Evolutionary conservation across 1,284 basidiomycete species (phyloP), one percentile per base, ranked within the genome.

Genomic region (Moesziomyces parantarcticus): DNA sequence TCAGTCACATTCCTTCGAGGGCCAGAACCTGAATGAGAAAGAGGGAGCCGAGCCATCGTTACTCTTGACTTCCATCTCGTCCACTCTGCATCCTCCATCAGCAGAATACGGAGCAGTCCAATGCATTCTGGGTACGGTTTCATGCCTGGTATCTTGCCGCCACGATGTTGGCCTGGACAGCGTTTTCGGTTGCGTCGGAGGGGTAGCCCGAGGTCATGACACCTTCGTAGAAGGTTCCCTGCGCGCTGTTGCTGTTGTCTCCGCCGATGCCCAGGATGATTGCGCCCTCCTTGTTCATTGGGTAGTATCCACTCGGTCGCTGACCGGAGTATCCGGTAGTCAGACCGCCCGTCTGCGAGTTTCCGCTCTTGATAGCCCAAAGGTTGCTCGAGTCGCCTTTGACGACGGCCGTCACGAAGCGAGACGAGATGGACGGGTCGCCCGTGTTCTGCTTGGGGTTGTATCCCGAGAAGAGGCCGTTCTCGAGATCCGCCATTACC

Each of bases 181-280:
- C 53, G 20, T 60, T 48, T 23, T 67, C 64, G 2, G 54, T 61
- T 1, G 41, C 47, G 16, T 67, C 64, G 4, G 39, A 39, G 2
- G 64, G 64, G 23, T 61, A 67, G 4, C 64, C 64, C 3, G 32
- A 29, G 3, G 64, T 67, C 50, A 67, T 53, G 21, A 58, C 58
- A 29, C 58, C 64, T 26, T 67, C 64, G 46, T 67, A 67, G 47
- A 67, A 67, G 4, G 64, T 67, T 0, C 58, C 64, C 32, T 61
- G 54, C 3, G 25, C 64, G 13, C 50, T 46, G 54, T 67, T 50
- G 22, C 54, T 58, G 64, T 67, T 67, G 29, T 67, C 64, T 18
- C 64, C 64, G 3, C 64, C 64, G 40, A 67, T 67, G 22, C 64
- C 64, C 4, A 67, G 42, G 46, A 67, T 67, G 42, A 67, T 61